These are phyloP conservation scores for Aegilops umbellulata DNA, from an alignment of 176 grass and related monocot genomes.

Conservation along the genomic window DNA sequence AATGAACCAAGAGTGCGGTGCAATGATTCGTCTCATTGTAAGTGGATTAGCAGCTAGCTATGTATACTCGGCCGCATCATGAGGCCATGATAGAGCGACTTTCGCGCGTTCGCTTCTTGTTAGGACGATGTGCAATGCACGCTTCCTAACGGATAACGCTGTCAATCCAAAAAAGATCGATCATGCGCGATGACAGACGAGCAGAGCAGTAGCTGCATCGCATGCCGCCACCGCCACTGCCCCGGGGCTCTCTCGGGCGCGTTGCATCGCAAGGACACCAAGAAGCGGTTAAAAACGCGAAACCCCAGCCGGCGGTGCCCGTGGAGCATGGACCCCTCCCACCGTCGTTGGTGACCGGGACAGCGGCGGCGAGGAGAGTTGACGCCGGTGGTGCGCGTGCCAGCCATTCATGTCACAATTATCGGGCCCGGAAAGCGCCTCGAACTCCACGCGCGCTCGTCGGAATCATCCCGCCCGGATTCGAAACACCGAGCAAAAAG, in stretches of 20 bases:
- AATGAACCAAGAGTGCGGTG: not conserved
- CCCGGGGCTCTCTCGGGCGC: not conserved
- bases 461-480: conserved; percentile 29
- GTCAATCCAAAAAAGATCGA: not conserved
- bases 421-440: conserved; percentile 35
- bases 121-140: not conserved
- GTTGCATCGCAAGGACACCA: not conserved
- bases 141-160: not conserved
- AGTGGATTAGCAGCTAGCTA: not conserved
- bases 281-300: not conserved
- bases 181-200: not conserved
- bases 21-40: not conserved
- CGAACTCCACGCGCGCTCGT: conserved; percentile 27
- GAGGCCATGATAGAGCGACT: conserved; percentile 13
- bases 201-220: not conserved
- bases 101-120: not conserved
- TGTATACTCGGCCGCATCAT: not conserved
- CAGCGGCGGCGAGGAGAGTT: not conserved
- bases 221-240: not conserved
- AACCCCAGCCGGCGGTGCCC: not conserved
- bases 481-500: conserved; percentile 23
- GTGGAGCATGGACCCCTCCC: not conserved
- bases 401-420: conserved; percentile 41
- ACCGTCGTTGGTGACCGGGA: not conserved
- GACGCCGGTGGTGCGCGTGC: conserved; percentile 25